phyloP scores from a whole-genome alignment of 306 rosid genomes.

The Bauhinia variegata region DNA sequence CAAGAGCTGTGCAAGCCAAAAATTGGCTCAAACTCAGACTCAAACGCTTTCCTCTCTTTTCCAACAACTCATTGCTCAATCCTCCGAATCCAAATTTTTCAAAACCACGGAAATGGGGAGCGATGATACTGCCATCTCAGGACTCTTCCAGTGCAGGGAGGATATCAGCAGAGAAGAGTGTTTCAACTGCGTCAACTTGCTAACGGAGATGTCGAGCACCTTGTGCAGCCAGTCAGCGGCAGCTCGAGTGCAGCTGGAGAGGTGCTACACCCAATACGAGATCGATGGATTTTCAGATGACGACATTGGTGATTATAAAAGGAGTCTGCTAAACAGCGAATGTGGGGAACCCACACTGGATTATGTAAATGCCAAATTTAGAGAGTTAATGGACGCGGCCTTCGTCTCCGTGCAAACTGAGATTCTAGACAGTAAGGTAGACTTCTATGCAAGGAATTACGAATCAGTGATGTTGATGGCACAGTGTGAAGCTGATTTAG shows the following conservation, averaged over 20 bases:
- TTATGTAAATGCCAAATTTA: slow-evolving; percentile 10
- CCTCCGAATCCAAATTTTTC: slow-evolving; percentile 63
- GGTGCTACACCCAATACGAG: slow-evolving; percentile 63
- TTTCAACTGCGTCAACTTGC: slow-evolving; percentile 50
- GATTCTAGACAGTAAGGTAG: slow-evolving; percentile 35
- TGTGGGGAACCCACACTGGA: slow-evolving; percentile 43
- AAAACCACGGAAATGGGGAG: slow-evolving; percentile 36
- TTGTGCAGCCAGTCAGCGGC: slow-evolving; percentile 48
- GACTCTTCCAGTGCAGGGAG: slow-evolving; percentile 69
- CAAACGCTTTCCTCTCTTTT: slow-evolving; percentile 60
- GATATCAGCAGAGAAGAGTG: slow-evolving; percentile 57
- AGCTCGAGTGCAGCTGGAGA: slow-evolving; percentile 64
- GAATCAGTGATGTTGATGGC: slow-evolving; percentile 58
- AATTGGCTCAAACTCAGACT: slow-evolving; percentile 32
- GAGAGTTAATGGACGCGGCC: slow-evolving; percentile 52
- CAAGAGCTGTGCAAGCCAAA: slow-evolving; percentile 57
- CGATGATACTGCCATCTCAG: slow-evolving; percentile 39
- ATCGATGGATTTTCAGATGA: slow-evolving; percentile 24
- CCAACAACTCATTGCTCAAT: slow-evolving; percentile 52
- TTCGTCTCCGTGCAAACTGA: slow-evolving; percentile 48
- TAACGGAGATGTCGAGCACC: slow-evolving; percentile 45
- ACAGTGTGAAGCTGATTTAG: slow-evolving; percentile 62
- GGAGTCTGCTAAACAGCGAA: slow-evolving; percentile 42
- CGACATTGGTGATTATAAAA: neutral
- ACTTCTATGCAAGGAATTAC: slow-evolving; percentile 39